Evolutionary conservation across 441 rosid genomes (phyloP).

Genomic region (Bocquillonia castaneifolia): DNA sequence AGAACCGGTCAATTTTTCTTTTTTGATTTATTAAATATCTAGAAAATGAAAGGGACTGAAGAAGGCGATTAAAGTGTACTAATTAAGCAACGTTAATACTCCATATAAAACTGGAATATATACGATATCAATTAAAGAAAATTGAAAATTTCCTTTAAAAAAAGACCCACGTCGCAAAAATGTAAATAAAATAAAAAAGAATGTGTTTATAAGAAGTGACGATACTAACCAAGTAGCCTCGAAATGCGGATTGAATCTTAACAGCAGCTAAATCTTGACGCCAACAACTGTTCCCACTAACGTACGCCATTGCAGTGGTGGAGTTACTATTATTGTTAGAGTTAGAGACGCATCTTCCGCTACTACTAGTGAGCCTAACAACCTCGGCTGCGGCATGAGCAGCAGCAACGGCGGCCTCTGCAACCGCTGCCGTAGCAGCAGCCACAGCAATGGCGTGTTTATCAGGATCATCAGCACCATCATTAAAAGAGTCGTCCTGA

Average conservation of each 20-base stretch:
- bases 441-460: constrained; percentile 73
- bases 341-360: constrained; percentile 42
- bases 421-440: constrained; percentile 70
- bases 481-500: constrained; percentile 4
- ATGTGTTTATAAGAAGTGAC: not conserved
- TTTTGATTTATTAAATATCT: too few species aligned
- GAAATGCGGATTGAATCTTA: constrained; percentile 76
- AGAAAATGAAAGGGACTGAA: too few species aligned
- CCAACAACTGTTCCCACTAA: constrained; percentile 18
- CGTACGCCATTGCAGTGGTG: constrained; percentile 21
- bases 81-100: too few species aligned
- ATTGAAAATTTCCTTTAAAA: too few species aligned
- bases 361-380: constrained; percentile 62
- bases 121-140: too few species aligned
- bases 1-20: constrained; percentile 1
- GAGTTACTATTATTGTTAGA: constrained; percentile 8
- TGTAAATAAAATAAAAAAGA: too few species aligned
- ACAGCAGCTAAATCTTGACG: constrained; percentile 55
- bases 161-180: too few species aligned
- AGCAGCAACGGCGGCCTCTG: constrained; percentile 69
- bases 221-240: constrained; percentile 72
- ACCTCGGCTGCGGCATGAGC: constrained; percentile 74
- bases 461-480: constrained; percentile 29
- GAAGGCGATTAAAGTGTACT: too few species aligned
- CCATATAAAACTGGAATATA: too few species aligned